Evolutionary conservation across 768 basidiomycete species (phyloP).

Genomic region (Collybiopsis luxurians): DNA sequence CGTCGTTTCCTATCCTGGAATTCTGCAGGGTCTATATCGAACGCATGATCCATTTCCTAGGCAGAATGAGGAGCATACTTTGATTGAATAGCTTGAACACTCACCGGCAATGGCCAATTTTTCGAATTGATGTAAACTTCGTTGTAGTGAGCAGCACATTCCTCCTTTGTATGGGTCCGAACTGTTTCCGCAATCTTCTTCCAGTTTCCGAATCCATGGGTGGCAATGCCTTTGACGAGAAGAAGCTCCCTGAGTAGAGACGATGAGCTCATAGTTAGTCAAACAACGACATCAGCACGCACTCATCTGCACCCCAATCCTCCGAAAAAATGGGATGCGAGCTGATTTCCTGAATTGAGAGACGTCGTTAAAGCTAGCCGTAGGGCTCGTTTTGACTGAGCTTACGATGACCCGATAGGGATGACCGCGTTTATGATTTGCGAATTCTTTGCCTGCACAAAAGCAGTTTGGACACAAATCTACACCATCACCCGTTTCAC

Average conservation of each 20-base stretch:
- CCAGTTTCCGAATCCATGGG: conserved; percentile 95
- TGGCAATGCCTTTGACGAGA: conserved; percentile 82
- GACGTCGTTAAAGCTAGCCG: conserved; percentile 3
- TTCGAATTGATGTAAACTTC: conserved; percentile 76
- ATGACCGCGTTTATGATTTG: conserved; percentile 81
- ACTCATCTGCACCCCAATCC: conserved; percentile 99
- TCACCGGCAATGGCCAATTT: conserved; percentile 79
- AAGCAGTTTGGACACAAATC: conserved; percentile 95
- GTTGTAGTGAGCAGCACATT: conserved; percentile 88
- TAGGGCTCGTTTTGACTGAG: conserved; percentile 17
- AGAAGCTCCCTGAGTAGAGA: conserved; percentile 68
- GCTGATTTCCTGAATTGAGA: conserved; percentile 72
- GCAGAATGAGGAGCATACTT: conserved; percentile 10
- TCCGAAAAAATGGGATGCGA: conserved; percentile 94
- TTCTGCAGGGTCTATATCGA: conserved; percentile 72
- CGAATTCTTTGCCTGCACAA: conserved; percentile 87
- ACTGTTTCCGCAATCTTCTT: conserved; percentile 93
- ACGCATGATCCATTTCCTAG: conserved; percentile 55
- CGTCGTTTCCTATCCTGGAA: conserved; percentile 90
- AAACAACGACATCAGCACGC: conserved; percentile 23
- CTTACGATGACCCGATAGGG: conserved; percentile 89
- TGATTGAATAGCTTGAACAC: conserved; percentile 20
- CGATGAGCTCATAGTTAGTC: neutral
- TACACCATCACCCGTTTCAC: conserved; percentile 67
- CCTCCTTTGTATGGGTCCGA: conserved; percentile 91